Evolutionary conservation across 2,329 filamentous ascomycete genomes (phyloP).

Genomic region (Aquanectria penicillioides): DNA sequence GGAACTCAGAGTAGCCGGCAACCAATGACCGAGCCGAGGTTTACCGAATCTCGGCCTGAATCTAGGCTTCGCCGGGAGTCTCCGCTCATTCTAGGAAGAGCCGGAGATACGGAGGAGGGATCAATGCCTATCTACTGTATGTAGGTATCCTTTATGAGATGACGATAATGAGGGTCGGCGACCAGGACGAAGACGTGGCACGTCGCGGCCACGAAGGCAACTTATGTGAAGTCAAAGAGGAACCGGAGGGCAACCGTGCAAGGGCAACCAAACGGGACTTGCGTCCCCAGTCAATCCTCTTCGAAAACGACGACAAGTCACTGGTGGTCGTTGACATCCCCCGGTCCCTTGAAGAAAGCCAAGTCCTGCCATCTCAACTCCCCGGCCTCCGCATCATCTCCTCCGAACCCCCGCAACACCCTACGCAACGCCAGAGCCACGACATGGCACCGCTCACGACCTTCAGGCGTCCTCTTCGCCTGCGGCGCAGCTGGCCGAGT

Average conservation of each 20-base stretch:
- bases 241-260: neutral
- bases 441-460: conserved; percentile 18
- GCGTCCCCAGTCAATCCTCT: conserved; percentile 45
- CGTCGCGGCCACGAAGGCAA: neutral
- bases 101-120: conserved; percentile 7
- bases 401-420: conserved; percentile 52
- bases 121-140: no score
- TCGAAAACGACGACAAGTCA: conserved; percentile 48
- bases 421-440: conserved; percentile 53
- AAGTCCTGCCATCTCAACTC: conserved; percentile 56
- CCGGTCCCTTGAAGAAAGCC: conserved; percentile 73
- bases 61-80: conserved; percentile 24
- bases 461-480: conserved; percentile 49
- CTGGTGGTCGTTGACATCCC: conserved; percentile 75
- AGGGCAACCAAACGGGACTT: neutral
- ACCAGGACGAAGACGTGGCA: conserved; percentile 17
- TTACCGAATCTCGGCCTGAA: conserved; percentile 40
- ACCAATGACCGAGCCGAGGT: conserved; percentile 43
- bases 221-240: neutral
- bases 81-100: conserved; percentile 9
- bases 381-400: conserved; percentile 57
- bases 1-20: conserved; percentile 25
- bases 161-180: neutral
- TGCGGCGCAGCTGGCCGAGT: conserved; percentile 61
- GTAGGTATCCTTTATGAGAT: no score